Percentiles rank a stretch among this genome's conserved stretches.
These are phyloP conservation scores for Litchi chinensis DNA, from an alignment of 345 rosid species.

Conservation along the genomic window DNA sequence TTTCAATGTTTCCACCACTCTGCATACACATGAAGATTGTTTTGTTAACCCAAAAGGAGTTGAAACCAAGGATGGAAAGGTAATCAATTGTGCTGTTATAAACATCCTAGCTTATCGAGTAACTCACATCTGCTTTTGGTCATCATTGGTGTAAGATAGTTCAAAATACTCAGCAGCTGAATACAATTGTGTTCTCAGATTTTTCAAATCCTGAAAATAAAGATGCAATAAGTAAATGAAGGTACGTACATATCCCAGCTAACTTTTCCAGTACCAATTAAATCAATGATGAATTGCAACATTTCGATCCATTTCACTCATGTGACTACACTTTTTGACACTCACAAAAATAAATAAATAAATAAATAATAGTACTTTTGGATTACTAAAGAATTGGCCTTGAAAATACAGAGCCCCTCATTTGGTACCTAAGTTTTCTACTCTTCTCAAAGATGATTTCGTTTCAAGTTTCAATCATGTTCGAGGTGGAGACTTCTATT, in stretches of 20 bases:
- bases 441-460: not conserved
- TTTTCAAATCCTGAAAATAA: conserved; percentile 72
- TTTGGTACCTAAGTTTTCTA: not conserved
- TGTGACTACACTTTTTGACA: no score
- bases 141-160: conserved; percentile 75
- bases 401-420: not conserved
- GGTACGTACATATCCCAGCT: conserved; percentile 7
- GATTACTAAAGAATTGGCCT: not conserved
- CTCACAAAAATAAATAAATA: no score
- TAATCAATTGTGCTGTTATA: not conserved
- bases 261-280: not conserved
- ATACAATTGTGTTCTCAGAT: conserved; percentile 79
- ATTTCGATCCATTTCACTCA: not conserved
- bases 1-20: conserved; percentile 89
- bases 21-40: conserved; percentile 34
- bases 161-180: conserved; percentile 97
- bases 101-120: not conserved
- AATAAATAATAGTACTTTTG: no score
- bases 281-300: not conserved
- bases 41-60: conserved; percentile 9
- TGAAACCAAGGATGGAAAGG: not conserved
- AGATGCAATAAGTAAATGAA: not conserved
- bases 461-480: not conserved
- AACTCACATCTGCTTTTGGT: conserved; percentile 81
- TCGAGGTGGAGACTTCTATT: not conserved